These are phyloP conservation scores for Marchantia paleacea DNA, from an alignment of 225 moss, liverwort and hornwort genomes.

Conservation along the genomic window DNA sequence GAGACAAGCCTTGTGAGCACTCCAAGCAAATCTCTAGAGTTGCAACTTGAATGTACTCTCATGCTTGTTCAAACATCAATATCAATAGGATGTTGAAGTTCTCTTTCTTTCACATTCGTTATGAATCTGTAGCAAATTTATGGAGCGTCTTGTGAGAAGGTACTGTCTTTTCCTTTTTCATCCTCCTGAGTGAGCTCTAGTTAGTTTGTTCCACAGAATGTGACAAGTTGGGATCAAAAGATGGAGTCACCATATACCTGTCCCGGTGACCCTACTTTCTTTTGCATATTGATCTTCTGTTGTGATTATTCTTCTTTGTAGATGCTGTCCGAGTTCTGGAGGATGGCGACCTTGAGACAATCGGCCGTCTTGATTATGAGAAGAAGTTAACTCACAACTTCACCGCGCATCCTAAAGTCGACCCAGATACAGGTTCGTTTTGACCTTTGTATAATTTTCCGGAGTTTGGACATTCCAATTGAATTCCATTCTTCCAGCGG, in stretches of 20 bases:
- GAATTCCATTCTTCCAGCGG: background rate
- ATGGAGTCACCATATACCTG: background rate
- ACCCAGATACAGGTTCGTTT: constrained; percentile 51
- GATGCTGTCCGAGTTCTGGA: constrained; percentile 65
- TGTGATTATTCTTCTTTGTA: constrained; percentile 15
- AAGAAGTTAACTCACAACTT: constrained; percentile 53
- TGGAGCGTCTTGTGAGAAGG: too few species aligned
- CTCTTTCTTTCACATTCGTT: too few species aligned
- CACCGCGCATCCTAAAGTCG: constrained; percentile 75
- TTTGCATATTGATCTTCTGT: background rate
- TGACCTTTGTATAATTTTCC: background rate
- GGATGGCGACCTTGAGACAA: constrained; percentile 70
- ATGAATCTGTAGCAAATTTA: too few species aligned
- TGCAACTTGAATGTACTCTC: background rate
- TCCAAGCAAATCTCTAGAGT: background rate
- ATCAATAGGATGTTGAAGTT: too few species aligned
- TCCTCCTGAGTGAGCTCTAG: too few species aligned
- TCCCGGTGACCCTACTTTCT: background rate
- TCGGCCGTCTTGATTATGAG: constrained; percentile 61
- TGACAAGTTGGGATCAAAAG: too few species aligned
- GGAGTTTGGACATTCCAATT: background rate
- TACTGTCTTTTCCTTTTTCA: too few species aligned
- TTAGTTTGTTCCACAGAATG: too few species aligned
- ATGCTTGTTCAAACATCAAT: too few species aligned
- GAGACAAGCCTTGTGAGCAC: constrained; percentile 59